Base-by-base conservation (phyloP, 331 rosid species). In the Prunus yedoensis region DNA sequence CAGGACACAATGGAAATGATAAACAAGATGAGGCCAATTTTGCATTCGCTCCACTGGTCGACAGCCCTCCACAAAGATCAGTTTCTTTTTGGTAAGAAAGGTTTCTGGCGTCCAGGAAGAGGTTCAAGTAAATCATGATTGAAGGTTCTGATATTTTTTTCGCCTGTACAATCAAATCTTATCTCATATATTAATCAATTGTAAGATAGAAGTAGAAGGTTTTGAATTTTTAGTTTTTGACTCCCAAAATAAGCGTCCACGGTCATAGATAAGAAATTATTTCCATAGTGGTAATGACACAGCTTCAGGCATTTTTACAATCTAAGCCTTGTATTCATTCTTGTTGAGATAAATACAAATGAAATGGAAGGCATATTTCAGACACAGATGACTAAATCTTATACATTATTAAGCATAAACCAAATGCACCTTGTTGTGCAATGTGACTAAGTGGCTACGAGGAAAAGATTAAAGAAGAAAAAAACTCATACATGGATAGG, bases 21-120 rank as follows among this genome's bases (percentile, higher is more conserved):
- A 25, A 80, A 52, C 73, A 88, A 88, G 83, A 83, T 92, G 71
- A 59, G 71, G 77, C 82, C 96, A 27, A 85, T 90, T 72, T 77
- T 92, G 81, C 79, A 71, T 32, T 88, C 95, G 70, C 96, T 94
- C 79, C 93, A 87, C 53, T 91, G 92, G 91, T 89, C 96, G 30
- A 60, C 87, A 30, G 80, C 79, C 1, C 77, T 85, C 53, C 67
- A 86, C 68, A 77, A 84, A 45, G 81, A 86, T 76, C 91, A 83
- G 74, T 85, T 83, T 83, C 97, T 94, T 77, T 78, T 91, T 53
- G 92, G 83, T 63, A 82, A 80, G 84, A 92, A 91, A 84, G 86
- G 91, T 74, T 87, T 86, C 76, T 94, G 99, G 99, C 95, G 97
- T 57, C 96, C 96, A 17, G 59, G 52, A 38, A 38, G 70, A 54